phyloP scores from a whole-genome alignment of 2,329 filamentous ascomycete genomes.

The Alternaria sp. region DNA sequence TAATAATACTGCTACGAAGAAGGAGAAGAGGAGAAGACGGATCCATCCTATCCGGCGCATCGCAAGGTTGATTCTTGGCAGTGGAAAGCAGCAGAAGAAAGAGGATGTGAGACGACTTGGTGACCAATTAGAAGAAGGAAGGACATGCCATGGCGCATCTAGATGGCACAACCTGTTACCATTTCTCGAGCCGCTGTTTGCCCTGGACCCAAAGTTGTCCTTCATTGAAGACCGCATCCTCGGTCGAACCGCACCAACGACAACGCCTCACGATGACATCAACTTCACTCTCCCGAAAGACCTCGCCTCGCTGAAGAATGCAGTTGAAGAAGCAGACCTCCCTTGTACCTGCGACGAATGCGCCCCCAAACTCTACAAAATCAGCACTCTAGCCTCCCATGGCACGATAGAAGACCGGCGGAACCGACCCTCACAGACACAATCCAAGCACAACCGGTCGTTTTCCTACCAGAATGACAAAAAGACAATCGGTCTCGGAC shows the following conservation, averaged over 20 bases:
- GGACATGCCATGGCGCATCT: slow-evolving; percentile 19
- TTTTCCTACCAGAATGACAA: neutral
- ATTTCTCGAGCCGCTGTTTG: slow-evolving; percentile 23
- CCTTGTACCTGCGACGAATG: slow-evolving; percentile 26
- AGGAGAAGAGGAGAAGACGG: slow-evolving; percentile 13
- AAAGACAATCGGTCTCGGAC: neutral
- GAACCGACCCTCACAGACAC: neutral
- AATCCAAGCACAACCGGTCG: neutral
- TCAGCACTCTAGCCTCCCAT: slow-evolving; percentile 15
- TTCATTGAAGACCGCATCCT: slow-evolving; percentile 27
- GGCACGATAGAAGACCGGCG: slow-evolving; percentile 12
- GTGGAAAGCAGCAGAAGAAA: slow-evolving; percentile 1
- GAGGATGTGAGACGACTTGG: neutral
- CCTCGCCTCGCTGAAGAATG: slow-evolving; percentile 8
- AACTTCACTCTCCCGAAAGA: neutral
- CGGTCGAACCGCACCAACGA: slow-evolving; percentile 5
- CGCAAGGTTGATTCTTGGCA: slow-evolving; percentile 12
- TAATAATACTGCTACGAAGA: neutral
- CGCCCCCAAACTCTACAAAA: slow-evolving; percentile 22
- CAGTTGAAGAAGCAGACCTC: slow-evolving; percentile 9
- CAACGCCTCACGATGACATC: neutral
- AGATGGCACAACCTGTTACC: slow-evolving; percentile 23
- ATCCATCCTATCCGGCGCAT: slow-evolving; percentile 17
- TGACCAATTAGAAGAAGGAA: neutral
- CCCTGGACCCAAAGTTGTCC: slow-evolving; percentile 22